These are phyloP conservation scores for Pistacia atlantica DNA, from an alignment of 345 rosid genomes.

Conservation along the genomic window DNA sequence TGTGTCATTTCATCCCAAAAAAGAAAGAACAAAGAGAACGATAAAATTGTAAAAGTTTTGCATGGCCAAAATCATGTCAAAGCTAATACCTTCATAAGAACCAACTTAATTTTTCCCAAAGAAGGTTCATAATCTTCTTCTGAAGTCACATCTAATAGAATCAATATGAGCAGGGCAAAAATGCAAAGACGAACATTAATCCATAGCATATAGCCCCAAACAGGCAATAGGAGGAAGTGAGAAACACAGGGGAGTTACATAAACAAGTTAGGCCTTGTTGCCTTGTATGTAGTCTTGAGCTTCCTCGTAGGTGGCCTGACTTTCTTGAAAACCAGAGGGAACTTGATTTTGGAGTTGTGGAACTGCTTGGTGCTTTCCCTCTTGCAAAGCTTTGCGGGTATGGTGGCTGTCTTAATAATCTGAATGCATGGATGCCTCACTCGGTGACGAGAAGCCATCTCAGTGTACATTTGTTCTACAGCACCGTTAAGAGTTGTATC, in stretches of 20 bases:
- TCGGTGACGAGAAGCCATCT: slow-evolving; percentile 44
- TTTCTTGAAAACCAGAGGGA: slow-evolving; percentile 34
- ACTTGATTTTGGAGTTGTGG: slow-evolving; percentile 37
- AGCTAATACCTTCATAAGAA: too few species aligned
- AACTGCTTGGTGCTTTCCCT: slow-evolving; percentile 44
- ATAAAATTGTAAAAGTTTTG: too few species aligned
- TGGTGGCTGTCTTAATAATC: slow-evolving; percentile 36
- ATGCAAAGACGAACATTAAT: not conserved
- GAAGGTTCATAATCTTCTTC: too few species aligned
- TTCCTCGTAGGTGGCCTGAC: slow-evolving; percentile 37
- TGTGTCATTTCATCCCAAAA: too few species aligned
- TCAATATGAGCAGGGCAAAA: not conserved
- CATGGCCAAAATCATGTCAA: too few species aligned
- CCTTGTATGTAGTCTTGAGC: slow-evolving; percentile 43
- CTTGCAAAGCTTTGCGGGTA: slow-evolving; percentile 38
- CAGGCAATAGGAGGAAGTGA: not conserved
- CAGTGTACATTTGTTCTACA: slow-evolving; percentile 41
- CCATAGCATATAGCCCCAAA: not conserved
- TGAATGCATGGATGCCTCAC: slow-evolving; percentile 43
- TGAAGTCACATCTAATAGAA: too few species aligned
- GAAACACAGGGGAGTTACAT: slow-evolving; percentile 12
- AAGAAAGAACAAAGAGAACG: too few species aligned
- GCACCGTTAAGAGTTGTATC: slow-evolving; percentile 39
- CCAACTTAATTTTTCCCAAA: too few species aligned
- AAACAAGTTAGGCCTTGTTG: slow-evolving; percentile 41